These are phyloP conservation scores for Petunia hybrid DNA, from an alignment of 305 asterid genomes.

Conservation along the genomic window DNA sequence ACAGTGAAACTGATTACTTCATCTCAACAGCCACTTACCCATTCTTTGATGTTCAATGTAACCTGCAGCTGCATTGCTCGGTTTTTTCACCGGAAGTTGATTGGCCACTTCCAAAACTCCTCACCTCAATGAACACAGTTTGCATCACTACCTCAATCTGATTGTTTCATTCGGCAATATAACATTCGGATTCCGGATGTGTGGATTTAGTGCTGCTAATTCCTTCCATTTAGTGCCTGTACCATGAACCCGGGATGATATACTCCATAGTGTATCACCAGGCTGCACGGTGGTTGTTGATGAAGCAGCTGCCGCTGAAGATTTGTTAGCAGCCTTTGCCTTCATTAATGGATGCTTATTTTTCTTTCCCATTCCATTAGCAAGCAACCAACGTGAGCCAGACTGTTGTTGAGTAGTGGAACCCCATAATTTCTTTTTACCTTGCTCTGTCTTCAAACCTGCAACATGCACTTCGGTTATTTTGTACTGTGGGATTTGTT, in stretches of 20 bases:
- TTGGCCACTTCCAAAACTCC: not conserved
- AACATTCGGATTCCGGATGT: conserved; percentile 57
- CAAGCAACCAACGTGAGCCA: conserved; percentile 97
- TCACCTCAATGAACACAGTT: conserved; percentile 10
- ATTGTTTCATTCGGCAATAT: conserved; percentile 56
- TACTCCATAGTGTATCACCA: conserved; percentile 84
- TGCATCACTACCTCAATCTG: conserved; percentile 47
- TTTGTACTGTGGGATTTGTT: conserved; percentile 68
- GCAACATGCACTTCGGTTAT: conserved; percentile 88
- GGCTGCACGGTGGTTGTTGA: conserved; percentile 56
- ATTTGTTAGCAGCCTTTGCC: conserved; percentile 56
- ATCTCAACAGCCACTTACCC: not conserved
- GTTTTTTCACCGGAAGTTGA: not conserved
- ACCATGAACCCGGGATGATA: conserved; percentile 69
- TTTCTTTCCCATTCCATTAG: conserved; percentile 99
- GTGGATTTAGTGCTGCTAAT: conserved; percentile 59
- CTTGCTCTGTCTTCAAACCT: conserved; percentile 72
- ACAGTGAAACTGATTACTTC: not conserved
- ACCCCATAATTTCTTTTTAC: conserved; percentile 89
- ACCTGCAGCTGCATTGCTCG: conserved; percentile 21
- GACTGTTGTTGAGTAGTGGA: conserved; percentile 77
- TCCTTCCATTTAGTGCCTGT: conserved; percentile 70
- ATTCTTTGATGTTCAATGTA: conserved; percentile 4
- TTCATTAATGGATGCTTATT: conserved; percentile 81
- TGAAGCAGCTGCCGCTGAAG: conserved; percentile 49